Evolutionary conservation across 495 filamentous ascomycete genomes (phyloP), one percentile per base, ranked within the genome.

Genomic region (Podospora sp.): DNA sequence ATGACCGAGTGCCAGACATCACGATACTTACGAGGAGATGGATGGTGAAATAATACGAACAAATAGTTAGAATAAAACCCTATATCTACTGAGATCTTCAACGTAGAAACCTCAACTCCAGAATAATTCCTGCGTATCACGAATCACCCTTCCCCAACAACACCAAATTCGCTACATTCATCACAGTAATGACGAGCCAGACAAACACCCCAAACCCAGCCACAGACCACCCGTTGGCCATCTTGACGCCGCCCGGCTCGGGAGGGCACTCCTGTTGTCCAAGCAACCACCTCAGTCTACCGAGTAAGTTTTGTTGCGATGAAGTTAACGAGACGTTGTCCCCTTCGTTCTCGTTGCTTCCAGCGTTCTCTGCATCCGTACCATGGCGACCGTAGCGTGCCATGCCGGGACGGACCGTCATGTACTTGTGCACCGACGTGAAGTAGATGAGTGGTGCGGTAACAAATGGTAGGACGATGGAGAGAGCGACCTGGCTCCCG

Each of bases 371-470:
- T 11, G 57, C 60, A 0, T 33, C 52, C 20, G 8, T 56, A 14
- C 63, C 70, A 22, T 68, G 61, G 24, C 59, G 66, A 18, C 68
- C 75, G 35, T 73, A 74, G 36, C 77, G 65, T 33, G 80, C 74
- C 60, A 63, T 58, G 62, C 79, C 74, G 20, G 67, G 64, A 68
- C 78, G 73, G 4, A 92, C 92, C 22, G 84, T 90, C 93, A 97
- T 96, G 75, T 91, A 95, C 69, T 86, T 85, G 65, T 89, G 88
- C 50, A 88, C 82, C 67, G 90, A 92, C 0, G 93, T 97, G 72
- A 96, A 96, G 75, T 89, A 97, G 69, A 97, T 90, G 24, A 97
- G 78, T n/a, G 93, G 93, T 8, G 91, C 91, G 12, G 84, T 87
- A 25, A 94, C 87, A 73, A 96, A 92, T 0, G 93, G 93, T 36